phyloP scores from a whole-genome alignment of 1,284 basidiomycete genomes.

The Earliella scabrosa region DNA sequence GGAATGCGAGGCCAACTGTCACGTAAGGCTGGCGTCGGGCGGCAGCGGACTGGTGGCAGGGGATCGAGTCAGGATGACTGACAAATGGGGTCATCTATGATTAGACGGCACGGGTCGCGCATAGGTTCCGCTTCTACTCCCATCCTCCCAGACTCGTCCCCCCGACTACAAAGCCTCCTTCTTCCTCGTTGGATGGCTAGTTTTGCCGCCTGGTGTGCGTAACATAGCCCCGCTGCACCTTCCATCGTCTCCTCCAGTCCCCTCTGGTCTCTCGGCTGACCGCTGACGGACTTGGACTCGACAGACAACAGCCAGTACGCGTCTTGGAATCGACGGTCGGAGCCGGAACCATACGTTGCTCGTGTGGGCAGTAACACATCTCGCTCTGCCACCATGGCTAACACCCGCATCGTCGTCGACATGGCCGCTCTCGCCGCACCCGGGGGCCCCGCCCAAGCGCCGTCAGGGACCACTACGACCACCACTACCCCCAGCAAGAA shows the following conservation, averaged over 20 bases:
- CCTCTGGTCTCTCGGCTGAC: conserved; percentile 8
- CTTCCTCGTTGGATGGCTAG: conserved; percentile 23
- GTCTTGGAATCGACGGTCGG: conserved; percentile 55
- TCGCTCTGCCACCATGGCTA: conserved; percentile 49
- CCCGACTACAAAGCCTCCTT: conserved; percentile 17
- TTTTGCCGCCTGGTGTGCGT: conserved; percentile 34
- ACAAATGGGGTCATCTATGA: conserved; percentile 22
- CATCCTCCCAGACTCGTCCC: no score
- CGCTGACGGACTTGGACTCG: conserved; percentile 7
- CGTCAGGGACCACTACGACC: conserved; percentile 32
- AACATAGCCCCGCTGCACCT: conserved; percentile 4
- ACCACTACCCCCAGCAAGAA: conserved; percentile 43
- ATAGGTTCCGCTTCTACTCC: conserved; percentile 11
- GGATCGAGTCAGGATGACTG: conserved; percentile 19
- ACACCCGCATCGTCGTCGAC: conserved; percentile 43
- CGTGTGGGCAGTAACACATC: conserved; percentile 50
- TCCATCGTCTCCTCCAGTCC: neutral
- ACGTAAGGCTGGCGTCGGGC: no score
- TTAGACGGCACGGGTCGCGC: conserved; percentile 18
- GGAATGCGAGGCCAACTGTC: no score
- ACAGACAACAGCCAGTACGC: conserved; percentile 56
- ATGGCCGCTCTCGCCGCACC: conserved; percentile 32
- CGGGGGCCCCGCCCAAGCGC: conserved; percentile 13
- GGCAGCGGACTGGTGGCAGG: neutral
- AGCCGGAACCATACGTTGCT: conserved; percentile 53